Evolutionary conservation across 1,284 basidiomycete species (phyloP).

Genomic region (Microstroma glucosiphilum): DNA sequence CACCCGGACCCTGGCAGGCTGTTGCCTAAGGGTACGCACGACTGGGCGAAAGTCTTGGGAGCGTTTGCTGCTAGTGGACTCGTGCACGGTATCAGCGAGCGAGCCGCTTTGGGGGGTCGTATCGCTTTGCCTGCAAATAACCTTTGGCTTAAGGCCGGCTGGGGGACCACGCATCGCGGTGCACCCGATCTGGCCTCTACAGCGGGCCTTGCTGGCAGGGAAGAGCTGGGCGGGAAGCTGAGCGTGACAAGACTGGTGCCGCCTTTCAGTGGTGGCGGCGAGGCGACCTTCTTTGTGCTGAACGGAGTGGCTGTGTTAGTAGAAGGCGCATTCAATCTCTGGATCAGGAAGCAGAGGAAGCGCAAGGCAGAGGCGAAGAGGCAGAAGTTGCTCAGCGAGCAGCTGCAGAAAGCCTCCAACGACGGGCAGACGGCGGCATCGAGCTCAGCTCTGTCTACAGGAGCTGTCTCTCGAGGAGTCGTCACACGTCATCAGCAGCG

Average conservation of each 20-base stretch:
- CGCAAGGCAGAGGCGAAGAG: not conserved
- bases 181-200: not conserved
- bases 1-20: constrained; percentile 28
- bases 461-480: not conserved
- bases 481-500: too few species aligned
- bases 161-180: not conserved
- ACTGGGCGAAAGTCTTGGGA: constrained; percentile 35
- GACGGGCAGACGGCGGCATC: not conserved
- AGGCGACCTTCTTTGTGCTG: constrained; percentile 33
- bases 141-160: constrained; percentile 18
- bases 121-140: constrained; percentile 26
- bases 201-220: not conserved
- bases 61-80: constrained; percentile 28
- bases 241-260: constrained; percentile 25
- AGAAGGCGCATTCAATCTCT: constrained; percentile 14
- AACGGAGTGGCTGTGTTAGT: constrained; percentile 33
- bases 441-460: constrained; percentile 4
- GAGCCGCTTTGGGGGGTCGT: constrained; percentile 26
- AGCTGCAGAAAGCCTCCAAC: not conserved
- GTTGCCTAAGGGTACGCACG: constrained; percentile 23
- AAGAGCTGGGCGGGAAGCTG: constrained; percentile 1
- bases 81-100: constrained; percentile 28
- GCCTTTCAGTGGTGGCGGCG: constrained; percentile 26
- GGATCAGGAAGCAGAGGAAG: not conserved
- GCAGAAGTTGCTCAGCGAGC: not conserved